Conservation (phyloP, 2,329 filamentous ascomycete genomes). For the Ustulina deusta region DNA sequence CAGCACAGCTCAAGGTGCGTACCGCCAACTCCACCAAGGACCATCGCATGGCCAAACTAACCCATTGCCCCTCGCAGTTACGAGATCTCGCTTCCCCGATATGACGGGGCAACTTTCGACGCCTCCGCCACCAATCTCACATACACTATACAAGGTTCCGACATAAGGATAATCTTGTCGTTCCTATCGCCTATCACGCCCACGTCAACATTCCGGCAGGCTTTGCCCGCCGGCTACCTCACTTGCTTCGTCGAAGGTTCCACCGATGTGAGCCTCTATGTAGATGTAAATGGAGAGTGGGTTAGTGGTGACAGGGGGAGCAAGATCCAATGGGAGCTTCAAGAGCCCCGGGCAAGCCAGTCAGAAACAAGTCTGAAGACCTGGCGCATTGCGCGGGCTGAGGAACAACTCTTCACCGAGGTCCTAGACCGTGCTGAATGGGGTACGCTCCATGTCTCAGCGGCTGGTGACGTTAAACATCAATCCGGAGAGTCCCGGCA, state of each 20-base stretch:
- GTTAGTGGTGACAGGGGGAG: constrained; percentile 79
- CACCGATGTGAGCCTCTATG: constrained; percentile 72
- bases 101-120: constrained; percentile 61
- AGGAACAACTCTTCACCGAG: constrained; percentile 80
- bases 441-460: constrained; percentile 84
- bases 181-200: constrained; percentile 84
- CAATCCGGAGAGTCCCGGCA: constrained; percentile 76
- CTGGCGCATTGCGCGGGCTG: constrained; percentile 71
- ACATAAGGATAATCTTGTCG: constrained; percentile 59
- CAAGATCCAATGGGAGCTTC: constrained; percentile 76
- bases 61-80: constrained; percentile 48
- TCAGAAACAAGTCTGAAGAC: constrained; percentile 65
- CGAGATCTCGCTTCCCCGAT: constrained; percentile 57
- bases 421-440: constrained; percentile 81
- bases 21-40: not conserved
- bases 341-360: constrained; percentile 55
- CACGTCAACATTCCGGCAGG: constrained; percentile 82
- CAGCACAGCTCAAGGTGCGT: constrained; percentile 40
- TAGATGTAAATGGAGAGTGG: constrained; percentile 82
- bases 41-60: not conserved
- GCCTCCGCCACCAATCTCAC: constrained; percentile 64
- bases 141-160: constrained; percentile 54
- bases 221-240: constrained; percentile 84
- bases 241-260: constrained; percentile 76
- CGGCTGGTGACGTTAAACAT: constrained; percentile 73